These are phyloP conservation scores for Malus orientalis DNA, from an alignment of 306 rosid species.

Conservation along the genomic window DNA sequence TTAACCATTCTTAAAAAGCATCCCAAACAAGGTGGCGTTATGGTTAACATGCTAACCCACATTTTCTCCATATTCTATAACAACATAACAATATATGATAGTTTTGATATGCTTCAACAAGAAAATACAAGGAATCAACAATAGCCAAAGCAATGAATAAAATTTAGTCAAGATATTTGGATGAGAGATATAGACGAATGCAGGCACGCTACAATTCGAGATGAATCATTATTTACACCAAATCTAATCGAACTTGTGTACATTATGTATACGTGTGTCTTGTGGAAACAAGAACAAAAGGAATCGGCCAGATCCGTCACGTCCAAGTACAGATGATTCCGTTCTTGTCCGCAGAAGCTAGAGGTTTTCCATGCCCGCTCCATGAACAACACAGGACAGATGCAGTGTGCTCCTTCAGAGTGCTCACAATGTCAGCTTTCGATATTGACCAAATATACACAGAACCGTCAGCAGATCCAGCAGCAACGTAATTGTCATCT, in stretches of 20 bases:
- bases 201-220: neutral
- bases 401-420: conserved; percentile 71
- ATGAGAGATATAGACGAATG: neutral
- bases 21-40: too few species aligned
- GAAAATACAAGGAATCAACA: neutral
- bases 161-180: neutral
- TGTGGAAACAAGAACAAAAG: neutral
- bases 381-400: conserved; percentile 85
- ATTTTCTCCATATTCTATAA: too few species aligned
- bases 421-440: conserved; percentile 64
- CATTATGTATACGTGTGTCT: neutral
- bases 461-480: conserved; percentile 88
- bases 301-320: neutral
- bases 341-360: conserved; percentile 89
- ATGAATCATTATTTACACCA: conserved; percentile 17
- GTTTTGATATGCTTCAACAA: too few species aligned
- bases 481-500: conserved; percentile 84
- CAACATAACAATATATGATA: neutral
- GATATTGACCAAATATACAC: conserved; percentile 77
- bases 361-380: conserved; percentile 79
- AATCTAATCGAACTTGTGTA: neutral
- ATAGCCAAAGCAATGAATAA: neutral
- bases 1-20: too few species aligned
- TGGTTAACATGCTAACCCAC: neutral
- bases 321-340: conserved; percentile 84